phyloP scores from a whole-genome alignment of 2,329 filamentous ascomycete genomes.

The Venturia asperata region DNA sequence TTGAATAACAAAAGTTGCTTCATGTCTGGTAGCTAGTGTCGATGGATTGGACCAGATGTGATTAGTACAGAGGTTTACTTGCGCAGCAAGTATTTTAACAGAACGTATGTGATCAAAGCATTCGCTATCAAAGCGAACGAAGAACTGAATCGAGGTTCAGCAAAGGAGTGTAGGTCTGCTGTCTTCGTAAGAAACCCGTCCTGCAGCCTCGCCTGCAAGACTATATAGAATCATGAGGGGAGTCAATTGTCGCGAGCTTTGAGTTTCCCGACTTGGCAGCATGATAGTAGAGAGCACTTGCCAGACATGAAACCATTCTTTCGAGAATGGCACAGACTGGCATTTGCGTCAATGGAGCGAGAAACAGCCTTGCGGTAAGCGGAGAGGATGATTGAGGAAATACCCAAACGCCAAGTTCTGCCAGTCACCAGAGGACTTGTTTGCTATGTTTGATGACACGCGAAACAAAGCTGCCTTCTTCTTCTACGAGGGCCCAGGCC shows the following conservation, averaged over 20 bases:
- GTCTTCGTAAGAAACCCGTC: background rate
- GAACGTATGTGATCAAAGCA: constrained; percentile 1
- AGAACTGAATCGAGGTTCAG: background rate
- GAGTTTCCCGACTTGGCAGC: background rate
- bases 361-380: background rate
- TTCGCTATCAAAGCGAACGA: constrained; percentile 10
- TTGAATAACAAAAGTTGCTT: background rate
- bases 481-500: background rate
- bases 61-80: background rate
- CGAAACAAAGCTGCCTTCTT: constrained; percentile 1
- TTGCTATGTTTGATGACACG: background rate
- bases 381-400: background rate
- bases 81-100: constrained; percentile 1
- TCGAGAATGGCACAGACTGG: background rate
- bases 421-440: constrained; percentile 1
- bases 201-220: constrained; percentile 4
- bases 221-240: constrained; percentile 9
- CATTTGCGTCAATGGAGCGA: background rate
- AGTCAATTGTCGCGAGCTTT: background rate
- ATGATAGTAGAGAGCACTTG: background rate
- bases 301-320: constrained; percentile 4
- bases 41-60: background rate
- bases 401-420: constrained; percentile 10
- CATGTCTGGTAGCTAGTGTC: background rate
- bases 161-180: constrained; percentile 10